A percentile compares a stretch with the other conserved stretches of the same genome.
Conservation (phyloP, 768 basidiomycete species). For the Boletus vinaceobasis region DNA sequence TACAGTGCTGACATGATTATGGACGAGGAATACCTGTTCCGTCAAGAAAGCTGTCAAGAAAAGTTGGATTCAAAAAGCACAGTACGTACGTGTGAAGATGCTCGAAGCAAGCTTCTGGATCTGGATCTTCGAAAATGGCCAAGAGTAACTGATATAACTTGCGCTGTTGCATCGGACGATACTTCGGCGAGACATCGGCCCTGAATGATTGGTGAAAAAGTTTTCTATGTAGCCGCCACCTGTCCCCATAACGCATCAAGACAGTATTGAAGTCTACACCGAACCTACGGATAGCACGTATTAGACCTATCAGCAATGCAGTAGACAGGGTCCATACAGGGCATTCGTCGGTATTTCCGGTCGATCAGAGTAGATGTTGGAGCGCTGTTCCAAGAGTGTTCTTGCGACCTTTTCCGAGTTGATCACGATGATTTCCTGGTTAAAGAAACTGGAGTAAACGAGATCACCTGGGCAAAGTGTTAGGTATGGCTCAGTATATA, state of each 20-base stretch:
- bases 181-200: conserved; percentile 21
- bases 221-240: conserved; percentile 36
- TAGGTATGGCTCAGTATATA: neutral
- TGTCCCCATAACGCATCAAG: conserved; percentile 35
- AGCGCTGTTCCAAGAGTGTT: conserved; percentile 27
- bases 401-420: conserved; percentile 23
- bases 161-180: conserved; percentile 31
- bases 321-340: conserved; percentile 7
- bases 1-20: conserved; percentile 32
- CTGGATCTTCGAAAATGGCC: conserved; percentile 26
- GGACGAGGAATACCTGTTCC: conserved; percentile 24
- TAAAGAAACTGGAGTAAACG: conserved; percentile 24
- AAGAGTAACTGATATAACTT: conserved; percentile 30
- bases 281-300: conserved; percentile 11
- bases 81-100: conserved; percentile 20
- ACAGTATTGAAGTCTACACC: conserved; percentile 34
- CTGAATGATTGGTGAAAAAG: conserved; percentile 37
- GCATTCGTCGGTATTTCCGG: conserved; percentile 23
- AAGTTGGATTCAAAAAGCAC: neutral
- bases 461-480: conserved; percentile 22
- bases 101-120: conserved; percentile 8
- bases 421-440: conserved; percentile 25
- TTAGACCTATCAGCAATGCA: neutral
- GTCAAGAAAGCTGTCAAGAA: neutral
- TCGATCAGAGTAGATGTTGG: conserved; percentile 31